Base-by-base conservation (phyloP, 2,329 filamentous ascomycete genomes). In the Diaporthe longicolla region DNA sequence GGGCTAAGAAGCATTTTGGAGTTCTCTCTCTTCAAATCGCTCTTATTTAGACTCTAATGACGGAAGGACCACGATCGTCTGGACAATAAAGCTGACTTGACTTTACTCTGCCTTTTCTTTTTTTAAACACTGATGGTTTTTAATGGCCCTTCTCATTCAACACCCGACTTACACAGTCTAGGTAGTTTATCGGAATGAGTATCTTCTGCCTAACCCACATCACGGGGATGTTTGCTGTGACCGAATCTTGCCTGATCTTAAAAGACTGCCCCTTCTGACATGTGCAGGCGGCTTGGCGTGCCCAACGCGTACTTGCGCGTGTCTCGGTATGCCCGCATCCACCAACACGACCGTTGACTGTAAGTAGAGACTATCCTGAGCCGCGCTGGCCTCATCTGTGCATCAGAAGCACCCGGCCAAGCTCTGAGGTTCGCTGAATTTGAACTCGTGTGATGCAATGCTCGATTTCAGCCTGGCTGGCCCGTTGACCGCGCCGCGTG, bases 41-140 rank as follows among this genome's bases (percentile, higher is more conserved):
- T 86, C 84, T 86, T 85, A 85, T 81, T 86, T 89, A 88, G 87
- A 88, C 85, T 88, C 85, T 87, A 84, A 86, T 87, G 84, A 85
- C 76, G 75, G 74, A 73, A 75, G 76, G 59, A 63, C 72, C 77
- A 84, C 85, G 84, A 84, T 85, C 85, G 87, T 87, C 85, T 88
- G 87, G 87, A 88, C 85, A 88, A 82, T 79, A 81, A 84, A 85
- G 84, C 85, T 87, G 87, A 88, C 86, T 84, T 76, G 84, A 85
- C 86, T 84, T 76, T 84, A 85, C 68, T 50, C 74, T 68, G 24
- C 48, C 10, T 32, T 8, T 15, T n/a, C 48, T 73, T 73, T 75
- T 65, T 69, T n/a, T n/a, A n/a, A n/a, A 66, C 35, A 55, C n/a
- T 71, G 48, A 48, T 70, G 24, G 45, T 55, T 45, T 71, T 71